Base-by-base conservation (phyloP, 176 grass and related monocot genomes). In the Musa itinerans region DNA sequence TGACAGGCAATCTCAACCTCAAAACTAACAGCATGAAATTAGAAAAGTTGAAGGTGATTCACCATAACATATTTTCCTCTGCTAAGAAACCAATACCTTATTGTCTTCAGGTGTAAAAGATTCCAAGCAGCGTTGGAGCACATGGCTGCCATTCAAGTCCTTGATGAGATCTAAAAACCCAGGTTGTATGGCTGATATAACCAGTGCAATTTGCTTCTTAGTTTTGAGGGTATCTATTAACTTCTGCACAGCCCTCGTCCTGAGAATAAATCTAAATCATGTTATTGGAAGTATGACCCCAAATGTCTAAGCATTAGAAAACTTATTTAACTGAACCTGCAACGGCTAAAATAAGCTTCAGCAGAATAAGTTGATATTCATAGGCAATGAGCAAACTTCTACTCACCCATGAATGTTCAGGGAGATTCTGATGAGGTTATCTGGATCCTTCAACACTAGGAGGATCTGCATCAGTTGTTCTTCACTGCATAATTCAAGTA, bases 141-240 rank as follows among this genome's bases (percentile, higher is more conserved):
- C 93, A 85, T 93, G 90, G 65, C 88, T 93, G 55, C 93, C 93
- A 72, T 97, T 97, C 57, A 81, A 85, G 71, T 97, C 93, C 72
- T 85, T 97, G 70, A 97, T 83, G 71, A 97, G 86, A 69, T 89
- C 52, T 65, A 93, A 73, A 68, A 93, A 85, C 62, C 72, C 65
- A 21, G 85, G 86, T 52, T 81, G 78, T 68, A 97, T 78, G 20
- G 87, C 90, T 10, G 85, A 85, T 78, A 81, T 78, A 63, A 97
- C 87, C 22, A 78, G 64, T 29, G 61, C 53, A 43, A 89, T 82
- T 67, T 90, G 90, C 54, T 75, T 29, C 81, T 75, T 89, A 34
- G 9, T 87, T 52, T 73, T 74, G 73, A 97, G 65, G 77, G 83
- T 92, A 69, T 92, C 93, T 79, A 97, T 88, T 83, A 97, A 54